Percentiles rank a stretch among this genome's conserved stretches.
Conservation (phyloP, 768 basidiomycete genomes). For the Ephemerocybe angulata region DNA sequence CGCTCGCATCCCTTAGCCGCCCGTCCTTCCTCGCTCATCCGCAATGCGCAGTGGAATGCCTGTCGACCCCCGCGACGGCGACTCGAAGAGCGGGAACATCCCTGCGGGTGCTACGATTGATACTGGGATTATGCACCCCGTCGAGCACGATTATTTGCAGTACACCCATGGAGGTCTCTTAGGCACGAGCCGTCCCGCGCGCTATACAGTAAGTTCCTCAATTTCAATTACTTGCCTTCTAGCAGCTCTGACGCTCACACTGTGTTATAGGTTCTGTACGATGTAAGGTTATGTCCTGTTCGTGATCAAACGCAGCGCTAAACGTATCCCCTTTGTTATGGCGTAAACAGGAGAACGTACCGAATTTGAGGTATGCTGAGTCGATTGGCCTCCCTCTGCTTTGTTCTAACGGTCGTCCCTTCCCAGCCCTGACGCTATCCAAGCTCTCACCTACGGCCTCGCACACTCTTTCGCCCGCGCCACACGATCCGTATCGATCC, state of each 20-base stretch:
- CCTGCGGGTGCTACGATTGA: slow-evolving; percentile 81
- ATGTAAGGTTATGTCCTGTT: slow-evolving; percentile 31
- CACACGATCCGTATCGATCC: slow-evolving; percentile 82
- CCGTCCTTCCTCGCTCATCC: slow-evolving; percentile 1
- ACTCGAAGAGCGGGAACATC: slow-evolving; percentile 70
- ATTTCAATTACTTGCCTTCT: neutral
- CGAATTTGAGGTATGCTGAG: too few species aligned
- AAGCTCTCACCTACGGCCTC: slow-evolving; percentile 64
- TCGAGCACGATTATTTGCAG: slow-evolving; percentile 76
- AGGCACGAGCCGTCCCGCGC: slow-evolving; percentile 61
- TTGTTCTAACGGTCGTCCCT: too few species aligned
- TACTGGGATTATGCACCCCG: slow-evolving; percentile 62
- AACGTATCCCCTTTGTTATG: neutral
- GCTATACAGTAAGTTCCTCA: slow-evolving; percentile 46
- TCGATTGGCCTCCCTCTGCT: neutral
- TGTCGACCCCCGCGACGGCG: slow-evolving; percentile 33
- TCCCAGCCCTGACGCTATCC: slow-evolving; percentile 61
- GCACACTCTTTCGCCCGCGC: slow-evolving; percentile 81
- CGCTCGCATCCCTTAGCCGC: neutral
- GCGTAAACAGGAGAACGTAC: slow-evolving; percentile 42
- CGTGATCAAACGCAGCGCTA: neutral
- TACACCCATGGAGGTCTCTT: slow-evolving; percentile 74
- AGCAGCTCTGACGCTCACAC: neutral
- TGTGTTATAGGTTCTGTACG: slow-evolving; percentile 35
- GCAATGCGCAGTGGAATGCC: slow-evolving; percentile 10